Evolutionary conservation across 1,139 yeast species (phyloP).

Genomic region (Saccharomycopsis crataegensis): DNA sequence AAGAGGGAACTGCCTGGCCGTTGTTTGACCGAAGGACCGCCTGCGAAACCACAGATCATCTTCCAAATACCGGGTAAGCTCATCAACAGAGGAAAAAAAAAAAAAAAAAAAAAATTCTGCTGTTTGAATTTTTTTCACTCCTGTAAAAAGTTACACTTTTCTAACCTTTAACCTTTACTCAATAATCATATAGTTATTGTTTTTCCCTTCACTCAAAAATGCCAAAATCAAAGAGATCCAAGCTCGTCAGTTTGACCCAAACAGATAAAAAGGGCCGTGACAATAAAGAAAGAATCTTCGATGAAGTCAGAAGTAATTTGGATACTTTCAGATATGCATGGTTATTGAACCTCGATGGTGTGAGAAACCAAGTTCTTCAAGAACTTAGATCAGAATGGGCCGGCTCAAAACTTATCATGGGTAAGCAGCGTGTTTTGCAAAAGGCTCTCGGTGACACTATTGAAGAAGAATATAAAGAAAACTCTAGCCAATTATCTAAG

Average conservation of each 20-base stretch:
- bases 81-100: background rate
- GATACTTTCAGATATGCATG: slow-evolving; percentile 75
- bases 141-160: no score
- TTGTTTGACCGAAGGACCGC: no score
- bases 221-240: slow-evolving; percentile 96
- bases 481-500: slow-evolving; percentile 61
- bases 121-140: no score
- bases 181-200: background rate
- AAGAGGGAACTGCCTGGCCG: no score
- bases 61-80: background rate
- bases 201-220: slow-evolving; percentile 30
- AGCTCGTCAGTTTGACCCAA: slow-evolving; percentile 89
- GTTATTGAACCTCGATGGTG: slow-evolving; percentile 83
- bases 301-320: slow-evolving; percentile 76
- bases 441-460: slow-evolving; percentile 84
- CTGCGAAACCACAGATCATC: no score
- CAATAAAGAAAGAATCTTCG: slow-evolving; percentile 84
- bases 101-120: background rate
- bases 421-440: slow-evolving; percentile 87
- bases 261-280: slow-evolving; percentile 94
- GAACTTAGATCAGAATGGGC: slow-evolving; percentile 88
- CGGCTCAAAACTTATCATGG: slow-evolving; percentile 82
- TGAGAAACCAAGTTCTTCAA: slow-evolving; percentile 92
- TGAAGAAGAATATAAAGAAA: slow-evolving; percentile 86
- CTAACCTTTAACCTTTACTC: no score